These are phyloP conservation scores for Tribonema minus DNA, from an alignment of 108 stramenopile species.

Conservation along the genomic window DNA sequence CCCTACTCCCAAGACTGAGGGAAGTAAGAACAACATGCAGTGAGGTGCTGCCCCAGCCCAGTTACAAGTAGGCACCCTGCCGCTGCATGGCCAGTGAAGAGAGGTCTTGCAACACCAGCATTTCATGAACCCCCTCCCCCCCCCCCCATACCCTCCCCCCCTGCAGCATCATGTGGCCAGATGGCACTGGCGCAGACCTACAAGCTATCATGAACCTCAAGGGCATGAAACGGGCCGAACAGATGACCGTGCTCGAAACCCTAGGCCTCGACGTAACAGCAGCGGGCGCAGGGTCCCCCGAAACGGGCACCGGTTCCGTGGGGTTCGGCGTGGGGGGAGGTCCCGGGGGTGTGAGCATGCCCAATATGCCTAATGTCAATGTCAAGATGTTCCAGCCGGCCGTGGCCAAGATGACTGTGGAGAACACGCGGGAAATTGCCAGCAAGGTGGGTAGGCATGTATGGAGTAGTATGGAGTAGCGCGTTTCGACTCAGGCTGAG, in stretches of 20 bases:
- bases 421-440: not conserved
- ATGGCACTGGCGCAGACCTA: slow-evolving; percentile 51
- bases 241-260: slow-evolving; percentile 72
- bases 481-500: not conserved
- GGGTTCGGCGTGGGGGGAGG: not conserved
- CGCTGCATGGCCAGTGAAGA: no score
- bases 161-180: slow-evolving; percentile 82
- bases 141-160: no score
- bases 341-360: not conserved
- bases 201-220: slow-evolving; percentile 76
- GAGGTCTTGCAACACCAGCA: no score
- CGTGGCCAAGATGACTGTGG: not conserved
- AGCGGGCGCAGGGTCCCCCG: not conserved
- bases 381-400: not conserved
- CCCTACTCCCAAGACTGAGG: no score
- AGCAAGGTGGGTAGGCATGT: not conserved
- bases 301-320: not conserved
- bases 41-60: no score
- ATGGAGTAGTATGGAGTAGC: not conserved
- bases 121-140: no score
- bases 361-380: not conserved
- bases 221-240: slow-evolving; percentile 79
- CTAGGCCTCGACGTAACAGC: slow-evolving; percentile 57
- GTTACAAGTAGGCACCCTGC: no score
- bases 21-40: no score